Evolutionary conservation across 768 basidiomycete species (phyloP).

Genomic region (Leccinum broughii): DNA sequence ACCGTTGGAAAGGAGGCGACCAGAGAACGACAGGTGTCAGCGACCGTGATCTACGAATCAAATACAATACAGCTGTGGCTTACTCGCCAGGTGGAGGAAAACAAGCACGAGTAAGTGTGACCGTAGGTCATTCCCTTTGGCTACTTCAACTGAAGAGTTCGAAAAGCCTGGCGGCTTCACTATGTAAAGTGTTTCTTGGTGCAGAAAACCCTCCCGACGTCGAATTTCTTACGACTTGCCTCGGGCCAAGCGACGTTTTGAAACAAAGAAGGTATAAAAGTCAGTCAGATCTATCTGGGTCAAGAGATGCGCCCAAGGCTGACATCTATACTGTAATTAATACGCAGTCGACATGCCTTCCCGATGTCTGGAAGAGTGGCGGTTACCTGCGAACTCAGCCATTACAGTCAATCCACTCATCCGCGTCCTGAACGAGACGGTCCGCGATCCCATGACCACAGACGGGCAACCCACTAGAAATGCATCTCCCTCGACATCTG

Average conservation of each 20-base stretch:
- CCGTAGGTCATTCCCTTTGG: not conserved
- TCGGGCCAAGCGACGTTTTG: slow-evolving; percentile 79
- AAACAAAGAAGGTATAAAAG: slow-evolving; percentile 82
- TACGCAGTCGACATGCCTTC: slow-evolving; percentile 56
- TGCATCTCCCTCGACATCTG: no score
- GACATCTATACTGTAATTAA: not conserved
- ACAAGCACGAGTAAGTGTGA: slow-evolving; percentile 77
- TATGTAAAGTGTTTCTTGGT: slow-evolving; percentile 7
- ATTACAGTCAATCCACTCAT: no score
- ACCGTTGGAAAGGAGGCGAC: no score
- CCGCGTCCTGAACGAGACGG: no score
- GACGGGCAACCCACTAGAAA: no score
- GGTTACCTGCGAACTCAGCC: no score
- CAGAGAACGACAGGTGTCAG: slow-evolving; percentile 58
- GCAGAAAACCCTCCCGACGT: slow-evolving; percentile 78
- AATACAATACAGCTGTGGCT: slow-evolving; percentile 72
- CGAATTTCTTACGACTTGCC: slow-evolving; percentile 83
- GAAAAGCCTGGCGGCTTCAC: slow-evolving; percentile 74
- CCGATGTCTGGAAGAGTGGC: slow-evolving; percentile 36
- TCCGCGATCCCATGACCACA: no score
- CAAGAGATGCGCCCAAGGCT: not conserved
- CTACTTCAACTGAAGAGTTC: not conserved
- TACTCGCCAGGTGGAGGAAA: slow-evolving; percentile 63
- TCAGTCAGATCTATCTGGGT: slow-evolving; percentile 27
- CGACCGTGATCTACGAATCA: slow-evolving; percentile 55